These are phyloP conservation scores for Pseudocercospora fijiensis DNA, from an alignment of 2,329 filamentous ascomycete species.

Conservation along the genomic window DNA sequence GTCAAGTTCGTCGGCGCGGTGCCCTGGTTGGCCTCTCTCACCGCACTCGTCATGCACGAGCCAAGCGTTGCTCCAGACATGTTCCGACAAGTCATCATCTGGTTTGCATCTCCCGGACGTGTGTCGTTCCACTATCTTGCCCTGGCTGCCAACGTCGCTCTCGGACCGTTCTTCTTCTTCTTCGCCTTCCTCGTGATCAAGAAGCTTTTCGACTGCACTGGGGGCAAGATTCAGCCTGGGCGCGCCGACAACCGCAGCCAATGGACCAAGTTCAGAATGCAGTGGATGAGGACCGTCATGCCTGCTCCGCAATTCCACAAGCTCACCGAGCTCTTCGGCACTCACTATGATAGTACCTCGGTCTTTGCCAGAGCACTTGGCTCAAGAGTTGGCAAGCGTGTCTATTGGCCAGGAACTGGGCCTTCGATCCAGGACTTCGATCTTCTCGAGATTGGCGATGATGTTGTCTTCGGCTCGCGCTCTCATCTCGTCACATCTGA, in stretches of 20 bases:
- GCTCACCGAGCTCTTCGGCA: conserved; percentile 53
- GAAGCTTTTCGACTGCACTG: conserved; percentile 40
- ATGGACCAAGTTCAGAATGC: conserved; percentile 48
- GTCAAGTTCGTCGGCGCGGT: conserved; percentile 47
- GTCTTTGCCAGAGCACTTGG: conserved; percentile 53
- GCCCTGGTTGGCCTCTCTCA: conserved; percentile 44
- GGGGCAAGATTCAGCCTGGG: conserved; percentile 38
- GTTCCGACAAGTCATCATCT: conserved; percentile 48
- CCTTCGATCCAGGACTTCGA: conserved; percentile 57
- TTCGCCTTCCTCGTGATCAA: conserved; percentile 46
- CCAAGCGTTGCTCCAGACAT: conserved; percentile 39
- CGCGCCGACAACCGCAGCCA: conserved; percentile 37
- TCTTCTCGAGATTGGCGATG: conserved; percentile 56
- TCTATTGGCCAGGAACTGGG: conserved; percentile 60
- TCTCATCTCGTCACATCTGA: conserved; percentile 57
- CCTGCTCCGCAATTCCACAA: conserved; percentile 49
- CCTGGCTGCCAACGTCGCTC: conserved; percentile 42
- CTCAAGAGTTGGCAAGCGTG: conserved; percentile 53
- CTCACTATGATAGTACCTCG: conserved; percentile 58
- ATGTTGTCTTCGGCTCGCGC: conserved; percentile 61
- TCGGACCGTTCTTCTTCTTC: conserved; percentile 51
- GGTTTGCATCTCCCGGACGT: conserved; percentile 51
- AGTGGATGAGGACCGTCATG: conserved; percentile 48
- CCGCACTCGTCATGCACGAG: conserved; percentile 48
- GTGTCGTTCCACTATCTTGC: conserved; percentile 55